Evolutionary conservation across 2,329 filamentous ascomycete genomes (phyloP).

Genomic region (Dactylellina leptospora): DNA sequence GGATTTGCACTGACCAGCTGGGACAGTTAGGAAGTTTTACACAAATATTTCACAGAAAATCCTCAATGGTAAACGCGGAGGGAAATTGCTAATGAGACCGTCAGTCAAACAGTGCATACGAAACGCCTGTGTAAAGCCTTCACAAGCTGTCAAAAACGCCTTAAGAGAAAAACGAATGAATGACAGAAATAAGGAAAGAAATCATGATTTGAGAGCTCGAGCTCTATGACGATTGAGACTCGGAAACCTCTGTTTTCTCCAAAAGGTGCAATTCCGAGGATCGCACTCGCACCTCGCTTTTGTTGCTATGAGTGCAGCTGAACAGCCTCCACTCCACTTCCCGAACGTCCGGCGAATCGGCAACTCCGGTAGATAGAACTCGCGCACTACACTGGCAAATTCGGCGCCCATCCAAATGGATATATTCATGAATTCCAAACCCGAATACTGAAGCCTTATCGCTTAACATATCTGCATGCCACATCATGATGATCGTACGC

Average conservation of each 20-base stretch:
- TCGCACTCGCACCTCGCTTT: conserved; percentile 31
- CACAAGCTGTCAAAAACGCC: conserved; percentile 22
- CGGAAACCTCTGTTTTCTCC: neutral
- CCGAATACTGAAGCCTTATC: conserved; percentile 32
- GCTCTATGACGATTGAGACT: neutral
- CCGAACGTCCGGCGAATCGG: conserved; percentile 36
- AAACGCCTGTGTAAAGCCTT: neutral
- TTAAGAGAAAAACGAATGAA: neutral
- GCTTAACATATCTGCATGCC: conserved; percentile 19
- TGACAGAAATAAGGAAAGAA: conserved; percentile 3
- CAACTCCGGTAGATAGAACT: conserved; percentile 24
- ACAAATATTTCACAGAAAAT: neutral
- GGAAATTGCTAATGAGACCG: conserved; percentile 28
- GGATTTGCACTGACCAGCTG: conserved; percentile 1
- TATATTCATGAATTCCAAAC: neutral
- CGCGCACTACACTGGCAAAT: conserved; percentile 2
- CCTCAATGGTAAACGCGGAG: neutral
- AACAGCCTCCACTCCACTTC: conserved; percentile 16
- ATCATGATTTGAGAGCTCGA: no score
- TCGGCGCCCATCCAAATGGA: neutral
- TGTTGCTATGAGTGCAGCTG: conserved; percentile 8
- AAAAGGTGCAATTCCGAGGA: conserved; percentile 10
- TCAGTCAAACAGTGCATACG: neutral
- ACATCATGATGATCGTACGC: conserved; percentile 17
- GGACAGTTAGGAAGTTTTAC: neutral